Evolutionary conservation across 2,329 filamentous ascomycete genomes (phyloP), one percentile per base, ranked within the genome.

Genomic region (Xylaria sp.): DNA sequence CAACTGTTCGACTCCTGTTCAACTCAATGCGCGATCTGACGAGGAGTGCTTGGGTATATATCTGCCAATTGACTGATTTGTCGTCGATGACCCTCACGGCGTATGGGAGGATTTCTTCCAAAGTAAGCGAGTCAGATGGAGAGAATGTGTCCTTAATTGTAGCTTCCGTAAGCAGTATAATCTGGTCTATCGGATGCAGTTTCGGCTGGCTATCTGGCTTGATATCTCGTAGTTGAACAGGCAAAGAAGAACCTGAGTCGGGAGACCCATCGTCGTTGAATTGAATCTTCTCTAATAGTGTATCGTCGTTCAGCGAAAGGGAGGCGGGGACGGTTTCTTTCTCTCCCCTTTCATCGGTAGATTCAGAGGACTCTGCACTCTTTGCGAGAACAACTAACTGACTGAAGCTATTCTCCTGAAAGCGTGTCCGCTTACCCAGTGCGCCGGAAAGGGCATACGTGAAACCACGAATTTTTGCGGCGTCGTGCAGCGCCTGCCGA

Each of bases 11-110:
- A 56, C 94, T 92, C 56, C 88, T 87, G 77, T 96, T 94, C 0
- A 94, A 84, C 77, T 99, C 95, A 57, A 98, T 94, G 15, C 95
- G 85, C 63, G 92, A 96, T 46, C 95, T 86, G 1, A 98, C 91
- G 0, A 99, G 83, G 8, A 99, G 82, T 0, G 93, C 95, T 74
- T 98, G 94, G 0, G 95, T 97, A 74, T 98, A 98, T 35, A 97
- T 89, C 75, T 98, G 95, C 95, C 95, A 99, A 76, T 98, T 99
- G 0, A 92, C 94, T 47, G 91, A 91, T 69, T 94, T 94, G 64
- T 95, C 93, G 8, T 91, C 86, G 1, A 99, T 83, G 0, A 98
- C 95, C 42, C 95, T 87, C 1, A 89, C 90, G 0, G 95, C 95
- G 74, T 94, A 99, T 0, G 95, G 95, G 0, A 96, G 78, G 4